Evolutionary conservation across 257 asterid genomes (phyloP), one percentile per base, ranked within the genome.

Genomic region (Scutellaria baicalensis): DNA sequence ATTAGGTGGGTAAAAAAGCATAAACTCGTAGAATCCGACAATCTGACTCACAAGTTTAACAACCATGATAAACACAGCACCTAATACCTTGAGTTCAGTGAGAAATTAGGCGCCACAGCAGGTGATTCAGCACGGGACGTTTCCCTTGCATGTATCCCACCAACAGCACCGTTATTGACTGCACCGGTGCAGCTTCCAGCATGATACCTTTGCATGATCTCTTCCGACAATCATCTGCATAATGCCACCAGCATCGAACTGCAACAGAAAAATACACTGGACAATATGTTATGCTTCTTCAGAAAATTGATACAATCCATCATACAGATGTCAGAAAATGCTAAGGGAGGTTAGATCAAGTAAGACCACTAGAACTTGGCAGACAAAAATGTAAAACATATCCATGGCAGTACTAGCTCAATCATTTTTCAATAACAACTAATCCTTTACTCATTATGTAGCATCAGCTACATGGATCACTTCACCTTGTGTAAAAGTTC

Each of bases 191-290:
- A 86, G 98, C 89, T 88, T 80, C 81, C 80, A 80, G 83, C 77
- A 86, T 91, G 99, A 94, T 89, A 91, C 88, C 97, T 91, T 84
- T 91, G 99, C 99, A 94, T 27, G 33, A 27, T 94, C 78, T 91
- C 92, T 89, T 78, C 97, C 72, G 75, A 83, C 89, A 79, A 83
- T 84, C 83, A 88, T 84, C 99, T 79, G 95, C 99, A 94, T 94
- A 84, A 94, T 91, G 96, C 84, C 92, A 75, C 93, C 95, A 89
- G 92, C 98, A 88, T 86, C 36, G 90, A 90, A 83, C 87, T 79
- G 76, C 85, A 77, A 69, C 54, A 12, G 16, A 52, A 71, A 59
- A 72, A 59, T 58, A 45, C 50, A 69, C 80, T 61, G 59, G 50
- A 54, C 58, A 76, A 48, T 54, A 72, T 65, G 75, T 63, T 66